Evolutionary conservation across 177 flowering plant genomes (phyloP).

Genomic region (Tripterygium wilfordii): DNA sequence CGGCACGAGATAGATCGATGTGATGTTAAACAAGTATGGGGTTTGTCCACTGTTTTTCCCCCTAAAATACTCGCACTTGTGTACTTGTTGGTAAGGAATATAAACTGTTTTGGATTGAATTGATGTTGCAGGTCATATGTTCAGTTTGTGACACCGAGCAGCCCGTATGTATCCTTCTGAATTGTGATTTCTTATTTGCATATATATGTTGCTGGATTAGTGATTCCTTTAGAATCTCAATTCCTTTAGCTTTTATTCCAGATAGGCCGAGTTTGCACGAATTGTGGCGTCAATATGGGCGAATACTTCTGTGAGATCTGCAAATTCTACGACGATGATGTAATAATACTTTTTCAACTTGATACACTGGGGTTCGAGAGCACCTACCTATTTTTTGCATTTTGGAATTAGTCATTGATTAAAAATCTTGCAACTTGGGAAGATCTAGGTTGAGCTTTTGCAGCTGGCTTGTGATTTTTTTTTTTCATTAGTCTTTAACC

Average conservation of each 20-base stretch:
- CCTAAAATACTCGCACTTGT: not conserved
- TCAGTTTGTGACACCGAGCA: constrained; percentile 95
- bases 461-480: not conserved
- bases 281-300: constrained; percentile 95
- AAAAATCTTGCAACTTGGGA: too few species aligned
- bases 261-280: constrained; percentile 71
- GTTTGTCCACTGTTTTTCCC: constrained; percentile 13
- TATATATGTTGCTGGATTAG: constrained; percentile 4
- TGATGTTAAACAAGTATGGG: constrained; percentile 66
- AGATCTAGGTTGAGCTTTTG: constrained; percentile 1
- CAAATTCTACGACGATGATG: constrained; percentile 96
- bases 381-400: too few species aligned
- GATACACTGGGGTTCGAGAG: too few species aligned
- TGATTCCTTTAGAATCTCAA: not conserved
- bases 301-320: constrained; percentile 89
- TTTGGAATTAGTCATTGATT: too few species aligned
- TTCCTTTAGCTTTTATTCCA: constrained; percentile 17
- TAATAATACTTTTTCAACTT: constrained; percentile 19
- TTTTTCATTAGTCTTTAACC: not conserved
- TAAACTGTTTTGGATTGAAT: too few species aligned
- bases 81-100: too few species aligned
- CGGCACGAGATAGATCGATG: constrained; percentile 56
- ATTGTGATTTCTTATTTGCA: constrained; percentile 3
- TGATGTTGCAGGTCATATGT: constrained; percentile 52
- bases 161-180: constrained; percentile 39